Conservation (phyloP, 106 monocot genomes). For the Dioscorea dumetorum region DNA sequence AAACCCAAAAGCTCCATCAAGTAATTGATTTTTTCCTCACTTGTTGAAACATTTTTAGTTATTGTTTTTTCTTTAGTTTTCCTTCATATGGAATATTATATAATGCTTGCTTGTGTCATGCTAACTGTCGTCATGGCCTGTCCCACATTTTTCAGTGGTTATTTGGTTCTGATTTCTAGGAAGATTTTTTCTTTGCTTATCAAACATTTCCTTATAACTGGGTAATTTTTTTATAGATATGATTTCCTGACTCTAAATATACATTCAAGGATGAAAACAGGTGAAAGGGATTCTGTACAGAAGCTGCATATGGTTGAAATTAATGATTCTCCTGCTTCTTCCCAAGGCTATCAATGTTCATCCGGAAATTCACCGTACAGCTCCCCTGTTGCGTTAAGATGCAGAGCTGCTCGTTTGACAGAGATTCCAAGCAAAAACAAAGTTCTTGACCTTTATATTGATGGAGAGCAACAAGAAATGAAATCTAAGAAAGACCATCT, state of each 20-base stretch:
- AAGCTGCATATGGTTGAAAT: constrained; percentile 1
- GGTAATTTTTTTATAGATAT: constrained; percentile 6
- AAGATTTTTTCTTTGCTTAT: not conserved
- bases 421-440: constrained; percentile 13
- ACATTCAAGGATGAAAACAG: constrained; percentile 11
- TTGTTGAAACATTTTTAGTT: no score
- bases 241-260: constrained; percentile 23
- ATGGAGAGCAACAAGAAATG: constrained; percentile 33
- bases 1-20: not conserved
- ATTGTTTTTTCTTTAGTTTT: no score
- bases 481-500: constrained; percentile 12
- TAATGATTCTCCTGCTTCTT: constrained; percentile 25
- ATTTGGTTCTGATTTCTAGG: not conserved
- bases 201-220: no score
- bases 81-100: no score
- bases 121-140: no score
- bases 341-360: constrained; percentile 19
- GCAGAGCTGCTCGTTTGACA: constrained; percentile 23
- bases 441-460: constrained; percentile 42
- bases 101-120: no score
- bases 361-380: constrained; percentile 30
- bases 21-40: constrained; percentile 4
- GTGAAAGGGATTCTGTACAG: not conserved
- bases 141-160: no score
- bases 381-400: constrained; percentile 38